Base-by-base conservation (phyloP, 768 basidiomycete species). In the Russula earlei region DNA sequence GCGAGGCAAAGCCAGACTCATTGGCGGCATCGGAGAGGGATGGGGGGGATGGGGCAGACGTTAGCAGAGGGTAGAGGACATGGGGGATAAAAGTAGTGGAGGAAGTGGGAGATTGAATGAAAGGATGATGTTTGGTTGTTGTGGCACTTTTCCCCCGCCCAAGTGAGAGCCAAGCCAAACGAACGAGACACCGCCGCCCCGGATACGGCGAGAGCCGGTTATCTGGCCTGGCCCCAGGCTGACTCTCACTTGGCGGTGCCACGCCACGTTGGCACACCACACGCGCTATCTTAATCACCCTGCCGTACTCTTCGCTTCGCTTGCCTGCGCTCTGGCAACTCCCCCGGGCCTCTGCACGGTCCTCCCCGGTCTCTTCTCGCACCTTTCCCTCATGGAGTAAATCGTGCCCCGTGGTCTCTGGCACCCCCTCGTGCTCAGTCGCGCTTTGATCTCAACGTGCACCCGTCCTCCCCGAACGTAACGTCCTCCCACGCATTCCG, bases 41-140 rank as follows among this genome's bases (percentile, higher is more conserved):
- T 22, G 36, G 34, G 8, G 2, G 46, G 22, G 33, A 8, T 31
- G 31, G 25, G 22, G 17, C 17, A 10, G 37, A 34, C n/a, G 48
- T 50, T 52, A 61, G 51, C 47, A 41, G 44, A 37, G 49, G 57
- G 43, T 9, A n/a, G 19, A 29, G 33, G 34, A 59, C 58, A 59
- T 51, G 55, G 31, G 41, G 22, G 34, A 43, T n/a, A 20, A 43
- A 45, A 19, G 15, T 11, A 25, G 9, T 22, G 48, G n/a, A 20
- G 20, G 41, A 33, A 36, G 19, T 25, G 38, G 11, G 24, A 20
- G 31, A 34, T 29, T 2, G 50, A 34, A 48, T 43, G 44, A 43
- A 49, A 49, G 57, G 29, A 20, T 15, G 20, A 5, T 54, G 52
- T 46, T 46, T 54, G 52, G 51, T 27, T 54, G 46, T 48, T 41